These are phyloP conservation scores for Diplodia mutila DNA, from an alignment of 2,329 filamentous ascomycete species.

Conservation along the genomic window DNA sequence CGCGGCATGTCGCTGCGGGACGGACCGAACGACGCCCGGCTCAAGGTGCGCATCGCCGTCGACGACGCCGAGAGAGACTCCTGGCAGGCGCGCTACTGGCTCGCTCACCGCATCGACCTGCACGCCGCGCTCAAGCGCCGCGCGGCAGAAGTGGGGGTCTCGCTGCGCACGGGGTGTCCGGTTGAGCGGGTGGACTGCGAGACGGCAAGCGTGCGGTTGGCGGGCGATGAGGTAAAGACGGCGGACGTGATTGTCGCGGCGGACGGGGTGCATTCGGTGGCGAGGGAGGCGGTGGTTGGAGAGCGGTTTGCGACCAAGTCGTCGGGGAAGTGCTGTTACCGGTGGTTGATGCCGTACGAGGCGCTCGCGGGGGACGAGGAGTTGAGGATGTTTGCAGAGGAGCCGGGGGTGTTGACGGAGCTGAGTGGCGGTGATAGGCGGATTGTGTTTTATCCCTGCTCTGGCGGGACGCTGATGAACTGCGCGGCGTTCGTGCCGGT, in stretches of 20 bases:
- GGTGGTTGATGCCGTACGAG: slow-evolving; percentile 58
- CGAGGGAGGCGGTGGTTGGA: slow-evolving; percentile 36
- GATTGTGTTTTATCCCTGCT: slow-evolving; percentile 54
- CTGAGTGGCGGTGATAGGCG: slow-evolving; percentile 49
- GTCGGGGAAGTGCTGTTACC: slow-evolving; percentile 61
- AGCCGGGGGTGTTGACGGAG: slow-evolving; percentile 49
- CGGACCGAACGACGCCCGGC: background rate
- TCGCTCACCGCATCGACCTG: slow-evolving; percentile 56
- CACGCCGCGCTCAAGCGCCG: slow-evolving; percentile 56
- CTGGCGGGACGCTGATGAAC: slow-evolving; percentile 52
- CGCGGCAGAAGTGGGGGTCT: slow-evolving; percentile 42
- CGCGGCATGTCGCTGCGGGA: background rate
- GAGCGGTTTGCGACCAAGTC: slow-evolving; percentile 43
- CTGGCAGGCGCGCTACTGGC: slow-evolving; percentile 1
- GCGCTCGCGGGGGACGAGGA: slow-evolving; percentile 45
- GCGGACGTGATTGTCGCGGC: slow-evolving; percentile 60
- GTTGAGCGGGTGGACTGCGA: slow-evolving; percentile 50
- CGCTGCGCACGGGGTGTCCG: slow-evolving; percentile 47
- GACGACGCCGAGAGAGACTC: background rate
- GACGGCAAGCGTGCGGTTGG: slow-evolving; percentile 49
- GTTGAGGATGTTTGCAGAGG: slow-evolving; percentile 43
- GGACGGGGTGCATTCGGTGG: slow-evolving; percentile 53
- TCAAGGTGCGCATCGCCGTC: background rate
- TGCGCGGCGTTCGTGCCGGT: slow-evolving; percentile 33
- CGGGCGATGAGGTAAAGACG: slow-evolving; percentile 47